phyloP scores from a whole-genome alignment of 1,284 basidiomycete species.

The Moesziomyces globuligerus region DNA sequence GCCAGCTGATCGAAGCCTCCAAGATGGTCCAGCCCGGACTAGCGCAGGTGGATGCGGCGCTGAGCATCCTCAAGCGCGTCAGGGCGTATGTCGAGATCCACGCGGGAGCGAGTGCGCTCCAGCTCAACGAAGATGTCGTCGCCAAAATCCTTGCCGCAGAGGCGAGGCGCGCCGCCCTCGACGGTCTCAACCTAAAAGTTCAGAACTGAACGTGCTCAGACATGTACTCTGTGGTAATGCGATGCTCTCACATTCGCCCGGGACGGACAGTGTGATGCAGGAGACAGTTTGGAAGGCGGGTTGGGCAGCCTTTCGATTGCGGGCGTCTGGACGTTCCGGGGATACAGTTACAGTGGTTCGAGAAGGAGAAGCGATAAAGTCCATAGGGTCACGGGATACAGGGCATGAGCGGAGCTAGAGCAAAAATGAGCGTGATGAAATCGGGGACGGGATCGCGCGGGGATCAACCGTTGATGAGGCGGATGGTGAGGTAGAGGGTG shows the following conservation, averaged over 20 bases:
- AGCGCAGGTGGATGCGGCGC: slow-evolving; percentile 10
- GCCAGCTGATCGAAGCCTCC: slow-evolving; percentile 26
- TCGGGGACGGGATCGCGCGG: not conserved
- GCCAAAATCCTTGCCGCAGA: slow-evolving; percentile 11
- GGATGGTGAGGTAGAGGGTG: slow-evolving; percentile 56
- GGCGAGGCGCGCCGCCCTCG: slow-evolving; percentile 3
- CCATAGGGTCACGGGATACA: not conserved
- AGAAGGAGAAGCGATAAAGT: not conserved
- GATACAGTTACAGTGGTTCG: not conserved
- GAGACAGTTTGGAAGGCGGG: too few relatives aligned
- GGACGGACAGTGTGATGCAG: too few relatives aligned
- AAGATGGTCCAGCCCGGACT: slow-evolving; percentile 4
- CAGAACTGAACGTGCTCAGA: too few relatives aligned
- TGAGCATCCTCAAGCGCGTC: slow-evolving; percentile 30
- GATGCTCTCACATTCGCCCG: too few relatives aligned
- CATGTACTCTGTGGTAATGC: too few relatives aligned
- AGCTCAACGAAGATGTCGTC: slow-evolving; percentile 11
- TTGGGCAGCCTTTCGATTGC: too few relatives aligned
- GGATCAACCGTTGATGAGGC: slow-evolving; percentile 46
- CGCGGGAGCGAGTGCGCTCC: slow-evolving; percentile 6
- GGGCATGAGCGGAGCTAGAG: not conserved
- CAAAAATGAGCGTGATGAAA: not conserved
- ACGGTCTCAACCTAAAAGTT: not conserved
- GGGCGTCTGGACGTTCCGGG: not conserved
- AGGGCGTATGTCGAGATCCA: slow-evolving; percentile 13